Percentiles rank a stretch among this genome's conserved stretches.
These are phyloP conservation scores for Sinapis alba DNA, from an alignment of 441 rosid genomes.

Conservation along the genomic window DNA sequence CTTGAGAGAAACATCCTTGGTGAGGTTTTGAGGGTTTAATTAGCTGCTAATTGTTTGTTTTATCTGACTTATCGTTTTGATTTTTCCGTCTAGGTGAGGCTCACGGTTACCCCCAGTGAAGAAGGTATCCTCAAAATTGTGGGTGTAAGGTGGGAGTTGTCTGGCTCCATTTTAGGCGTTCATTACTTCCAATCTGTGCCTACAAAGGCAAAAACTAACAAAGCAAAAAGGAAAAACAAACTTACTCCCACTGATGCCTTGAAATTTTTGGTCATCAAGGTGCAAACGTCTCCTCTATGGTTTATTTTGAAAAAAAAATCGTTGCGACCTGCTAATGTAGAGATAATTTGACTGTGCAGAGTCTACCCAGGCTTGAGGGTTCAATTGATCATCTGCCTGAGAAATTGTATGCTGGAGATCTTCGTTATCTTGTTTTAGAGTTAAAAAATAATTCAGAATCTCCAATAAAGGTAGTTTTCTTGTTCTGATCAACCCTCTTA, in stretches of 20 bases:
- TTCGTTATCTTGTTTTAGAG: slow-evolving; percentile 73
- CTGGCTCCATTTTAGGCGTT: slow-evolving; percentile 80
- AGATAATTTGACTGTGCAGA: slow-evolving; percentile 47
- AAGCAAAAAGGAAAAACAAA: slow-evolving; percentile 60
- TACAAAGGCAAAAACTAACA: slow-evolving; percentile 53
- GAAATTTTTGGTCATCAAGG: slow-evolving; percentile 89
- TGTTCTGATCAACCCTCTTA: slow-evolving; percentile 8
- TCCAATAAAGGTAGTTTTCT: slow-evolving; percentile 71
- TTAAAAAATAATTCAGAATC: slow-evolving; percentile 73
- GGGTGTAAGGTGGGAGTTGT: slow-evolving; percentile 93
- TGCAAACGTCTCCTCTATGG: slow-evolving; percentile 32
- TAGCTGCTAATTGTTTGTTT: slow-evolving; percentile 21
- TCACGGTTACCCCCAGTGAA: slow-evolving; percentile 75
- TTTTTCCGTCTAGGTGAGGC: slow-evolving; percentile 66
- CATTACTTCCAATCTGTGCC: slow-evolving; percentile 62
- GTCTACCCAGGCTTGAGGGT: slow-evolving; percentile 93
- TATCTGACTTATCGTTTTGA: background rate
- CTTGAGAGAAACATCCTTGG: slow-evolving; percentile 9
- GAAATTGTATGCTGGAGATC: slow-evolving; percentile 78
- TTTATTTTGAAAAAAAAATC: slow-evolving; percentile 18
- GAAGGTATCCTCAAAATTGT: slow-evolving; percentile 90
- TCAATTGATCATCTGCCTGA: slow-evolving; percentile 63
- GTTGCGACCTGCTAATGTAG: slow-evolving; percentile 22
- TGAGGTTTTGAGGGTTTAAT: slow-evolving; percentile 12
- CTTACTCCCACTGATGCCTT: slow-evolving; percentile 56